Conservation (phyloP, 495 filamentous ascomycete species). For the Trichoderma erinaceum region DNA sequence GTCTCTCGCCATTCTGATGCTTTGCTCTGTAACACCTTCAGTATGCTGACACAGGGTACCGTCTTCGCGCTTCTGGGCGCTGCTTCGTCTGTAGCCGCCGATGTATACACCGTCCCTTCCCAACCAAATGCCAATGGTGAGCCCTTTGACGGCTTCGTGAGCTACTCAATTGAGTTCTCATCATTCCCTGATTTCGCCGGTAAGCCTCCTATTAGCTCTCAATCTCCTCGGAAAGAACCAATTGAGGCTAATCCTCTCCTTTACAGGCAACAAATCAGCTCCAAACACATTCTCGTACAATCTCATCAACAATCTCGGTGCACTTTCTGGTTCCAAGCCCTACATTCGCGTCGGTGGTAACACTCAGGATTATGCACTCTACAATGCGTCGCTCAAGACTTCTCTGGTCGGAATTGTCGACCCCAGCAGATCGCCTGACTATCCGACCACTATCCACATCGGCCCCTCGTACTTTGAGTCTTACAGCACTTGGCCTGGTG, state of each 20-base stretch:
- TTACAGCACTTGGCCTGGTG: constrained; percentile 51
- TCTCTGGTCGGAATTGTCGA: constrained; percentile 51
- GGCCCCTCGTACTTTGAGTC: constrained; percentile 62
- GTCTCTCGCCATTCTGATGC: neutral
- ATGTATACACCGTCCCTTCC: constrained; percentile 11
- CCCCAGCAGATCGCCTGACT: constrained; percentile 47
- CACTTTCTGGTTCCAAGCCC: constrained; percentile 45
- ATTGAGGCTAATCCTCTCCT: neutral
- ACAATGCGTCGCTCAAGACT: constrained; percentile 46
- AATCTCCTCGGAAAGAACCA: neutral
- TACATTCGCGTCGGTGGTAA: constrained; percentile 57
- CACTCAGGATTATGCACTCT: constrained; percentile 58
- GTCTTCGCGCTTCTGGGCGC: constrained; percentile 16
- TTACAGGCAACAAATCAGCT: constrained; percentile 37
- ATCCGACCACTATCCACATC: constrained; percentile 55
- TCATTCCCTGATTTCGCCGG: constrained; percentile 60
- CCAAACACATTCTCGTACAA: constrained; percentile 56
- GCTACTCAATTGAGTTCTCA: constrained; percentile 55
- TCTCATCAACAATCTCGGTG: constrained; percentile 46
- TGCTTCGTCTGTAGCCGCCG: neutral
- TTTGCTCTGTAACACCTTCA: neutral
- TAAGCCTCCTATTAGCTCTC: constrained; percentile 23
- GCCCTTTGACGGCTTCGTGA: constrained; percentile 46
- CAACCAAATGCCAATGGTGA: constrained; percentile 20
- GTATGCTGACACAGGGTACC: neutral